Evolutionary conservation across 495 filamentous ascomycete species (phyloP).

Genomic region (Aspergillus ostianus): DNA sequence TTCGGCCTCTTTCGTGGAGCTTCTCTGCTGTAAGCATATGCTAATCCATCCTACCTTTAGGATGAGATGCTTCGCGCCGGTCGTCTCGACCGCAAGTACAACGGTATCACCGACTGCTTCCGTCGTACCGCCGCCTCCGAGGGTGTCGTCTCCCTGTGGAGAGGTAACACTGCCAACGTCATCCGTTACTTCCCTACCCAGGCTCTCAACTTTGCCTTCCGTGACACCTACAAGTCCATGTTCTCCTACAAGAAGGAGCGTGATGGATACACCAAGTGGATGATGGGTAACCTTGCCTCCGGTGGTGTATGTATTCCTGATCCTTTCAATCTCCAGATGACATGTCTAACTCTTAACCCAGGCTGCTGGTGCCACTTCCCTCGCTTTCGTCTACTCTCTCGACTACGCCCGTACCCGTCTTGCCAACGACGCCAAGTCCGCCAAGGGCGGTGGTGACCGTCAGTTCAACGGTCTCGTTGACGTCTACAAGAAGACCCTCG

Average conservation of each 20-base stretch:
- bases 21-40: neutral
- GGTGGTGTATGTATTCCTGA: conserved; percentile 82
- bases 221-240: conserved; percentile 99
- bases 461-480: conserved; percentile 99
- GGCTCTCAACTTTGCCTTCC: conserved; percentile 99
- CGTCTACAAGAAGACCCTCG: conserved; percentile 99
- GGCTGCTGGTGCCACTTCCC: conserved; percentile 98
- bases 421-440: conserved; percentile 99
- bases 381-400: conserved; percentile 99
- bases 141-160: conserved; percentile 83
- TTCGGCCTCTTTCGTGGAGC: conserved; percentile 8
- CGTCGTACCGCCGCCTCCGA: conserved; percentile 78
- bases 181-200: conserved; percentile 99
- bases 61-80: conserved; percentile 99
- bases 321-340: neutral
- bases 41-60: conserved; percentile 45
- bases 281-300: conserved; percentile 98
- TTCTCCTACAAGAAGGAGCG: conserved; percentile 99
- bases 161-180: conserved; percentile 99
- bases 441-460: conserved; percentile 87
- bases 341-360: conserved; percentile 25
- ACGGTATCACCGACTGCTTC: conserved; percentile 95
- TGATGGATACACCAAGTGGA: conserved; percentile 98
- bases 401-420: conserved; percentile 99
- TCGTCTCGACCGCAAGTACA: conserved; percentile 96